Base-by-base conservation (phyloP, 352 stramenopile species). In the Globisporangium polare region DNA sequence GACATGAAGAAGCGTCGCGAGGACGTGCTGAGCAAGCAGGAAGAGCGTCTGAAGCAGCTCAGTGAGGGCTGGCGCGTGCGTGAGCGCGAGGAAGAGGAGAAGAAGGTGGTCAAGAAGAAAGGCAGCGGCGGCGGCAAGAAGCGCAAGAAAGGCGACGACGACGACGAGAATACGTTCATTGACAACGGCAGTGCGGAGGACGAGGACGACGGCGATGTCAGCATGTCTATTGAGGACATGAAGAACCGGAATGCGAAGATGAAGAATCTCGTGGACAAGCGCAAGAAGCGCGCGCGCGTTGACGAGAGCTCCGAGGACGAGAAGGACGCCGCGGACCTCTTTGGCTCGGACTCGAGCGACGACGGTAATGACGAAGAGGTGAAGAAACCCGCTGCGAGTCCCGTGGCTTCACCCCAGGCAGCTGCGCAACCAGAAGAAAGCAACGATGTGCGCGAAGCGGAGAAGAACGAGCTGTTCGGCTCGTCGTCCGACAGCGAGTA, bases 181-280 rank as follows among this genome's bases (percentile, higher is more conserved):
- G 62, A 68, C 51, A 60, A 60, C 35, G 57, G 62, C 33, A 64
- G 55, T 22, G 62, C 45, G 24, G 72, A 80, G 43, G 80, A 89
- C 5, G 80, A 93, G 7, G 75, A 82, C 9, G 72, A 82, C 24
- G 83, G 73, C 6, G 80, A 79, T 49, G 71, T 62, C 29, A 74
- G 73, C 52, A 90, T 95, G 74, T 93, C 83, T 27, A 93, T 95
- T 45, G 86, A 92, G 65, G 86, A 95, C 68, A 95, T 95, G 86
- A 93, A 95, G 75, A 92, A 95, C 73, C 86, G 86, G 54, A 93
- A 93, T 52, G 61, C 73, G 20, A 95, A 85, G 56, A 90, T 93
- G 74, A 93, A 92, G 74, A 91, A 89, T 41, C 67, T 95, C 27
- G 75, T 88, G 27, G 86, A 90, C 51, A 95, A 95, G 71, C 83